Percentiles rank a stretch among this genome's conserved stretches.
phyloP scores from a whole-genome alignment of 352 stramenopile species.

The Phytophthora hybrid region DNA sequence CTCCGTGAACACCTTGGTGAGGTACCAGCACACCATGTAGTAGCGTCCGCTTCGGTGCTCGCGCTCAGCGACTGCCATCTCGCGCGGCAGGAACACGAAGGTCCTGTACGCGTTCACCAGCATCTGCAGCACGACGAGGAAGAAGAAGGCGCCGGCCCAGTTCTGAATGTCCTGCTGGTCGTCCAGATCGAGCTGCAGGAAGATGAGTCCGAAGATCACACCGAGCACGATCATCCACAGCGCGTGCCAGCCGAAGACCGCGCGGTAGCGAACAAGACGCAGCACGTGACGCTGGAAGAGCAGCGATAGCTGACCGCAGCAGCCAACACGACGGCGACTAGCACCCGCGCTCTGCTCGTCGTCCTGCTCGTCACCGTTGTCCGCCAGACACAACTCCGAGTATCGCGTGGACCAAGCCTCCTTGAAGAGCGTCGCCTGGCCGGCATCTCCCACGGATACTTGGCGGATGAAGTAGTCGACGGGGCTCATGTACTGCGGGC shows the following conservation, averaged over 20 bases:
- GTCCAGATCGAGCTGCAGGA: conserved; percentile 49
- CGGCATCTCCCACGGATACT: conserved; percentile 40
- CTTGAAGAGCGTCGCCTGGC: conserved; percentile 48
- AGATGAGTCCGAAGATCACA: conserved; percentile 56
- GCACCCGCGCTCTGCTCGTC: background rate
- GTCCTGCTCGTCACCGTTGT: conserved; percentile 9
- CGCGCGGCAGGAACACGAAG: conserved; percentile 41
- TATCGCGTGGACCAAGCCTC: conserved; percentile 48
- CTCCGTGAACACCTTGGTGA: conserved; percentile 49
- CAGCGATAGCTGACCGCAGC: conserved; percentile 46
- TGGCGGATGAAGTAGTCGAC: conserved; percentile 75
- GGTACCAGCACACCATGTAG: conserved; percentile 43
- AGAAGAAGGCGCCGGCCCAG: conserved; percentile 59
- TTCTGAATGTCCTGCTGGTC: conserved; percentile 55
- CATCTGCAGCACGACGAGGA: conserved; percentile 49
- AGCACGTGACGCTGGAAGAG: conserved; percentile 56
- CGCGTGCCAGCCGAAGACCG: conserved; percentile 49
- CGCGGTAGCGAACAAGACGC: conserved; percentile 46
- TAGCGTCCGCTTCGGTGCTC: conserved; percentile 43
- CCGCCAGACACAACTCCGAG: conserved; percentile 26
- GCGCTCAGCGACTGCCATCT: conserved; percentile 39
- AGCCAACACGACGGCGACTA: conserved; percentile 25
- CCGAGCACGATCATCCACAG: conserved; percentile 51
- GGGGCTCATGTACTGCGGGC: conserved; percentile 66
- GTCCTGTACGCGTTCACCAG: conserved; percentile 36